Conservation (phyloP, 495 filamentous ascomycete genomes). For the Penicillium coffeae region DNA sequence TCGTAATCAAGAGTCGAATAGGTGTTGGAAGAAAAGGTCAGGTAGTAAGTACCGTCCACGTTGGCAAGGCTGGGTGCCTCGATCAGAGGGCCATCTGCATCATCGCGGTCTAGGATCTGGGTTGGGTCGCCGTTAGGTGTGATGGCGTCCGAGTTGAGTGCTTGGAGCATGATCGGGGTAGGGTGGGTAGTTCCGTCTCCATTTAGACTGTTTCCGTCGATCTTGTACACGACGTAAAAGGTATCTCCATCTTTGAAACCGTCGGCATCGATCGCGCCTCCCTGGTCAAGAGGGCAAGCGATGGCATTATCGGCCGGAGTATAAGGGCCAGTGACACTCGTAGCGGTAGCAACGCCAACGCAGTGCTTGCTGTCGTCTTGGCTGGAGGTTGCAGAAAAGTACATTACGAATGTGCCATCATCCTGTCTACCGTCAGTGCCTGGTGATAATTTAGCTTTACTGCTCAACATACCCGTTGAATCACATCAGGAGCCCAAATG, state of each 20-base stretch:
- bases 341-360: slow-evolving; percentile 40
- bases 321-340: slow-evolving; percentile 35
- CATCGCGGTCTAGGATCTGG: slow-evolving; percentile 45
- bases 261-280: slow-evolving; percentile 39
- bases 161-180: slow-evolving; percentile 56
- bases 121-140: slow-evolving; percentile 40
- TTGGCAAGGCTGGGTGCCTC: slow-evolving; percentile 53
- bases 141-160: slow-evolving; percentile 45
- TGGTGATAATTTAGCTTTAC: background rate
- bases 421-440: slow-evolving; percentile 16
- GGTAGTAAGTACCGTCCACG: slow-evolving; percentile 46
- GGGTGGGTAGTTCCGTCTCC: slow-evolving; percentile 40
- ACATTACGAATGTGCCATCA: slow-evolving; percentile 37
- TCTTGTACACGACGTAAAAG: slow-evolving; percentile 45
- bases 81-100: slow-evolving; percentile 49
- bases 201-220: slow-evolving; percentile 54
- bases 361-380: slow-evolving; percentile 33
- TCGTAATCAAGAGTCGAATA: slow-evolving; percentile 48
- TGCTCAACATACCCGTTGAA: slow-evolving; percentile 14
- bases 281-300: slow-evolving; percentile 32
- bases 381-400: slow-evolving; percentile 32
- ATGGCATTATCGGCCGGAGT: slow-evolving; percentile 20
- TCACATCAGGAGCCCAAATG: slow-evolving; percentile 52
- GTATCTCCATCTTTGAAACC: slow-evolving; percentile 32
- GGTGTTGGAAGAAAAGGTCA: slow-evolving; percentile 56